Conservation (phyloP, 2,329 filamentous ascomycete species). For the Proliferodiscus dingleyae region DNA sequence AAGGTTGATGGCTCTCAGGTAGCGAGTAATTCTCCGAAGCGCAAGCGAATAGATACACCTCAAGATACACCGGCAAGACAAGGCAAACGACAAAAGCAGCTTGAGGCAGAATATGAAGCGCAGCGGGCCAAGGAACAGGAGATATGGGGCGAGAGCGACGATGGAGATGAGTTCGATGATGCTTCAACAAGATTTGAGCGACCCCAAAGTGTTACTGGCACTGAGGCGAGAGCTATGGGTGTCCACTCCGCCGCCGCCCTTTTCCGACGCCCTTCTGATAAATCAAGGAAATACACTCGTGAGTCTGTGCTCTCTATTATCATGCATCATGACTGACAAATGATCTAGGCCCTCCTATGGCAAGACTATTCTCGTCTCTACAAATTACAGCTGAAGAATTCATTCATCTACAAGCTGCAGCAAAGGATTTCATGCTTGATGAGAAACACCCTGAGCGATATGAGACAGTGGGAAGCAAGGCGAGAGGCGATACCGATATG, state of each 20-base stretch:
- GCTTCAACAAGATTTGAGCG: slow-evolving; percentile 4
- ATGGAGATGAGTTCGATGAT: slow-evolving; percentile 13
- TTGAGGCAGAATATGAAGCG: slow-evolving; percentile 12
- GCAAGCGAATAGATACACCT: slow-evolving; percentile 1
- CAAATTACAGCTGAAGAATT: slow-evolving; percentile 27
- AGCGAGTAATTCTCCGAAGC: neutral
- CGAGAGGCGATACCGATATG: slow-evolving; percentile 24
- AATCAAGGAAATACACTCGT: slow-evolving; percentile 30
- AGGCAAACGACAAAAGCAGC: slow-evolving; percentile 10
- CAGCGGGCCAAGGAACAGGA: slow-evolving; percentile 22
- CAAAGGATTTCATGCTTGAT: slow-evolving; percentile 32
- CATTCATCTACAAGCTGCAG: slow-evolving; percentile 27
- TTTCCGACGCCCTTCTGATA: slow-evolving; percentile 24
- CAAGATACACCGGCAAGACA: neutral
- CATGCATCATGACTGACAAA: slow-evolving; percentile 2
- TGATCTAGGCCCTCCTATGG: slow-evolving; percentile 26
- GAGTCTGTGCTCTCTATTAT: slow-evolving; percentile 4
- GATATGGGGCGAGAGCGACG: slow-evolving; percentile 27
- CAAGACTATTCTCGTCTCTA: slow-evolving; percentile 26
- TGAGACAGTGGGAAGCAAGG: slow-evolving; percentile 24
- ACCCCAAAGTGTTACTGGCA: slow-evolving; percentile 9
- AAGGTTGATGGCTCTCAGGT: neutral
- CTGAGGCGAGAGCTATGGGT: slow-evolving; percentile 25
- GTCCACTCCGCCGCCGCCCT: slow-evolving; percentile 28
- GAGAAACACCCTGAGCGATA: slow-evolving; percentile 26